Percentiles rank a stretch among this genome's conserved stretches.
These are phyloP conservation scores for Phyllachora maydis DNA, from an alignment of 2,329 filamentous ascomycete species.

Conservation along the genomic window DNA sequence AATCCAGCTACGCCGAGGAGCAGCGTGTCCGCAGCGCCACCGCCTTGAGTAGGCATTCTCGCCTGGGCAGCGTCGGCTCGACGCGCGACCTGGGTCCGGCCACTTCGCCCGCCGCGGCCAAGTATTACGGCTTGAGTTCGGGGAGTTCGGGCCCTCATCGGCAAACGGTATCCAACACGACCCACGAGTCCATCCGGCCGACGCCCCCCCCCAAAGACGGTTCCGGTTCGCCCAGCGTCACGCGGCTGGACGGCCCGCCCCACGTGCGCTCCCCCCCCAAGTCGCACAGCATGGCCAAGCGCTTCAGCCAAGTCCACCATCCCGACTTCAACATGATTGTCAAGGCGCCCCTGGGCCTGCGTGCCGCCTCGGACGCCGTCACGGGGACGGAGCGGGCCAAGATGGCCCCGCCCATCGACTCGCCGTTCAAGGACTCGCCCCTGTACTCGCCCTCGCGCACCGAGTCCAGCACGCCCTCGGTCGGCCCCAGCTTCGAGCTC, in stretches of 20 bases:
- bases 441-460: slow-evolving; percentile 50
- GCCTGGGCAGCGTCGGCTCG: slow-evolving; percentile 63
- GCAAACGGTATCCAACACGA: slow-evolving; percentile 38
- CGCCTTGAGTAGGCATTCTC: slow-evolving; percentile 50
- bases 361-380: slow-evolving; percentile 70
- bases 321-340: slow-evolving; percentile 34
- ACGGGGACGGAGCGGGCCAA: slow-evolving; percentile 31
- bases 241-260: slow-evolving; percentile 29
- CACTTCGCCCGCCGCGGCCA: slow-evolving; percentile 42
- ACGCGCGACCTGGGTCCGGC: slow-evolving; percentile 39
- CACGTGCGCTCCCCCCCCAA: slow-evolving; percentile 14
- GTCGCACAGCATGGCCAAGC: slow-evolving; percentile 19
- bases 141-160: no score
- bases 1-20: slow-evolving; percentile 61
- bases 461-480: slow-evolving; percentile 51
- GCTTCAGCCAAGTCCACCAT: slow-evolving; percentile 23
- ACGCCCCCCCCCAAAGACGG: slow-evolving; percentile 32
- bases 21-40: slow-evolving; percentile 45
- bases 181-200: slow-evolving; percentile 31
- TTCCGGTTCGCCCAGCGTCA: slow-evolving; percentile 33
- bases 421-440: slow-evolving; percentile 27
- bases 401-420: slow-evolving; percentile 25
- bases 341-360: slow-evolving; percentile 49
- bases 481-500: slow-evolving; percentile 52
- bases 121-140: slow-evolving; percentile 41